phyloP scores from a whole-genome alignment of 2,329 filamentous ascomycete species.

The Tolypocladium sp. region DNA sequence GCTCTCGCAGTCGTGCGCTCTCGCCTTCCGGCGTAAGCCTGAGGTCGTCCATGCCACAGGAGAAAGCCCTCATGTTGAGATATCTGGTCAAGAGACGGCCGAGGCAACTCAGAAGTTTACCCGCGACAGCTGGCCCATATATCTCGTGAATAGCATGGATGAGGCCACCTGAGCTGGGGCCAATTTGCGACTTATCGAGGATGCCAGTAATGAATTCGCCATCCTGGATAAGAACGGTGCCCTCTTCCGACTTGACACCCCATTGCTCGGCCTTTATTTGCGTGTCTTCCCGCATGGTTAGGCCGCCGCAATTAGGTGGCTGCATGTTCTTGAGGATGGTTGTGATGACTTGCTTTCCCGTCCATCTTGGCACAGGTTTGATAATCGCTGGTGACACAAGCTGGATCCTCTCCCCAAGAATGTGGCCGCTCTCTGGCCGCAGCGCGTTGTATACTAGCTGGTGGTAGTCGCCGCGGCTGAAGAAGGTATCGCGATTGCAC shows the following conservation, averaged over 20 bases:
- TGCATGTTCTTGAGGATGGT: conserved; percentile 89
- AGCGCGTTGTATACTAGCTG: conserved; percentile 88
- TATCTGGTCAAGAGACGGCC: conserved; percentile 84
- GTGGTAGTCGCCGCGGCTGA: conserved; percentile 80
- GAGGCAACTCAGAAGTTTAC: conserved; percentile 79
- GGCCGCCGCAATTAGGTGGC: conserved; percentile 63
- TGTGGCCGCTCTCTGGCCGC: conserved; percentile 83
- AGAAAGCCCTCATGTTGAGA: conserved; percentile 89
- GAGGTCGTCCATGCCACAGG: conserved; percentile 94
- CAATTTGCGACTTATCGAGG: conserved; percentile 91
- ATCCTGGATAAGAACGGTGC: conserved; percentile 69
- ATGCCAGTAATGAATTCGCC: conserved; percentile 87
- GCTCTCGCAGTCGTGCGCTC: conserved; percentile 53
- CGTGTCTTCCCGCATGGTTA: conserved; percentile 72
- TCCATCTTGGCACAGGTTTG: conserved; percentile 79
- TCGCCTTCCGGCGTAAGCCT: conserved; percentile 77
- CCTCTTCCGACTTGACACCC: conserved; percentile 70
- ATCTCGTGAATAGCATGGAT: conserved; percentile 90
- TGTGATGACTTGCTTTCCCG: conserved; percentile 90
- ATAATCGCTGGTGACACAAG: conserved; percentile 73
- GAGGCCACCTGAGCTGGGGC: conserved; percentile 75
- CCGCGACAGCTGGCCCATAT: conserved; percentile 80
- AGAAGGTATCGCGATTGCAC: conserved; percentile 86
- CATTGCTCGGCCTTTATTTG: conserved; percentile 73
- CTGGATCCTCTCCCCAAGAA: conserved; percentile 71